Evolutionary conservation across 306 rosid genomes (phyloP).

Genomic region (Spatholobus suberectus): DNA sequence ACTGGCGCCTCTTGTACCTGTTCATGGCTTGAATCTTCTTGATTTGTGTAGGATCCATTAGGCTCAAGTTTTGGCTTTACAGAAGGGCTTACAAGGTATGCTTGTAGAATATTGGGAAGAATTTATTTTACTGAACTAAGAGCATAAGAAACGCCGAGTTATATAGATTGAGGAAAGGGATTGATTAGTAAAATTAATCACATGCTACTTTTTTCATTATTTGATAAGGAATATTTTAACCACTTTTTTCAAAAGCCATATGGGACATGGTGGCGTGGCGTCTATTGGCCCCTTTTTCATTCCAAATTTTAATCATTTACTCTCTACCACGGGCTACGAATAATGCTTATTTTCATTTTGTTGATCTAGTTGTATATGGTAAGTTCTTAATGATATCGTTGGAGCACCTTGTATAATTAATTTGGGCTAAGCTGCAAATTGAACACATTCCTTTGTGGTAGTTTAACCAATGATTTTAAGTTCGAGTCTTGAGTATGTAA

Average conservation of each 20-base stretch:
- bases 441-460: constrained; percentile 20
- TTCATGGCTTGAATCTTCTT: constrained; percentile 59
- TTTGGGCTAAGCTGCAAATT: constrained; percentile 6
- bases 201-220: constrained; percentile 42
- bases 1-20: constrained; percentile 39
- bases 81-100: not conserved
- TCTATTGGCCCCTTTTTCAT: constrained; percentile 46
- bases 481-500: no score
- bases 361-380: not conserved
- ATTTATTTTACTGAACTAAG: constrained; percentile 34
- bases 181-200: constrained; percentile 43
- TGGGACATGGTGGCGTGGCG: constrained; percentile 52
- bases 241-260: constrained; percentile 48
- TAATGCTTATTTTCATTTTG: not conserved
- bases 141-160: constrained; percentile 30
- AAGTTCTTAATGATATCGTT: not conserved
- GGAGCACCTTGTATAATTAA: constrained; percentile 4
- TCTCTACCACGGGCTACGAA: not conserved
- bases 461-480: no score
- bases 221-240: constrained; percentile 29
- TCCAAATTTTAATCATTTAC: constrained; percentile 33
- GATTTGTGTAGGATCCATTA: constrained; percentile 53
- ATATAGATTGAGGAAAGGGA: constrained; percentile 44
- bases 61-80: constrained; percentile 1
- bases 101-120: constrained; percentile 16